Evolutionary conservation across 2,329 filamentous ascomycete species (phyloP), one percentile per base, ranked within the genome.

Genomic region (Xylaria sp.): DNA sequence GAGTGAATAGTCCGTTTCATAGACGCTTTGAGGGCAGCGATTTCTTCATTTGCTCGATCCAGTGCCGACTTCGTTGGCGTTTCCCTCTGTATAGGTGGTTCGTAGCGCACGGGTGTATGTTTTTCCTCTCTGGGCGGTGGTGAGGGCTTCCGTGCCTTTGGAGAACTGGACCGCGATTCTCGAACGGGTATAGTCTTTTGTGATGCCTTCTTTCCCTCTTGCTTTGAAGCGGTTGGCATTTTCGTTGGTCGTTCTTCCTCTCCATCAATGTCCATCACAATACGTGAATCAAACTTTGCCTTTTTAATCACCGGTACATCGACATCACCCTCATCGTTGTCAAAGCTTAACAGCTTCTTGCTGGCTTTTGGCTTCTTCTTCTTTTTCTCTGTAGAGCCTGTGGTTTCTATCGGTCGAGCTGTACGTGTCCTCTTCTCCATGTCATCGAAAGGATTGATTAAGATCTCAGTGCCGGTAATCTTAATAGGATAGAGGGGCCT

Each of bases 401-500:
- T 82, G 28, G 85, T 82, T 23, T 80, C 79, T 38, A 80, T 82
- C 40, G 84, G 85, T 38, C 82, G 82, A 15, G 88, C 87, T 48
- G 88, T 83, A 65, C 86, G 86, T 59, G 87, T 84, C 74, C 90
- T 86, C 82, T 89, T 92, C 74, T 89, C 87, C 91, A 96, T 94
- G 75, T 92, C 92, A 58, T 91, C 88, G 69, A 95, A 97, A 0
- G 92, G 92, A 76, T 96, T 96, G 57, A 94, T 88, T 71, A 96
- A 79, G 23, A 97, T 89, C 79, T 96, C 92, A 33, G 92, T 83
- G 23, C 85, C 83, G 4, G 88, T 89, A 67, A 99, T 90, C 79
- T 90, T 94, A 42, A 93, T 88, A 0, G 95, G 91, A 79, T 97
- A 99, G 58, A 97, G 81, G 1, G 95, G 95, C 69, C 93, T 87